Base-by-base conservation (phyloP, 345 rosid genomes). In the Boechera stricta region DNA sequence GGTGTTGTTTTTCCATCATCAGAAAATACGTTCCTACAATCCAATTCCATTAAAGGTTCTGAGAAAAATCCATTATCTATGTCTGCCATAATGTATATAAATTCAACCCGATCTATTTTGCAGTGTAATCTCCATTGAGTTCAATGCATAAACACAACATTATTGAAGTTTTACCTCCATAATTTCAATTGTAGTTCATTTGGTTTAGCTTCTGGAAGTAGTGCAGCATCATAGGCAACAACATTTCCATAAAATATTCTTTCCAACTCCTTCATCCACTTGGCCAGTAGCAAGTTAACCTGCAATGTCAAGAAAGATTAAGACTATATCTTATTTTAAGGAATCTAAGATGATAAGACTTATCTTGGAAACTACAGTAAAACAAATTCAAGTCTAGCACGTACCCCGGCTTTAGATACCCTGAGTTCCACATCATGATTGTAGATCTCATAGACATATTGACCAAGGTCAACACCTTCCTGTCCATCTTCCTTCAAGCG, bases 241-340 rank as follows among this genome's bases (percentile, higher is more conserved):
- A 92, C 82, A 72, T 95, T 95, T 76, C 99, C 99, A 71, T 89
- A 95, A 63, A 95, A 91, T 83, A 95, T 92, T 83, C 82, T 91
- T 86, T 95, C 99, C 86, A 92, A 49, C 58, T 95, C 98, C 85
- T 95, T 95, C 99, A 95, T 95, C 98, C 98, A 92, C 78, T 83
- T 92, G 9, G 68, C 70, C 83, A 95, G 69, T 47, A 92, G 81
- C 79, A 95, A 85, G 84, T 92, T 95, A 82, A 95, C 99, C 97
- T 92, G 85, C 75, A 51, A 47, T 75, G 59, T 48, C 66, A 67
- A 62, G 60, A 72, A 44, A 29, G 55, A 74, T 33, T 2, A 59
- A 26, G 21, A 26, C 36, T 64, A 66, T 64, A 58, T 59, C 10
- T 39, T 24, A 33, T 18, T 24, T 0, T 4, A 21, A 55, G 36